Evolutionary conservation across 2,329 filamentous ascomycete genomes (phyloP), one percentile per base, ranked within the genome.

Genomic region (Phaeosphaeriaceae sp.): DNA sequence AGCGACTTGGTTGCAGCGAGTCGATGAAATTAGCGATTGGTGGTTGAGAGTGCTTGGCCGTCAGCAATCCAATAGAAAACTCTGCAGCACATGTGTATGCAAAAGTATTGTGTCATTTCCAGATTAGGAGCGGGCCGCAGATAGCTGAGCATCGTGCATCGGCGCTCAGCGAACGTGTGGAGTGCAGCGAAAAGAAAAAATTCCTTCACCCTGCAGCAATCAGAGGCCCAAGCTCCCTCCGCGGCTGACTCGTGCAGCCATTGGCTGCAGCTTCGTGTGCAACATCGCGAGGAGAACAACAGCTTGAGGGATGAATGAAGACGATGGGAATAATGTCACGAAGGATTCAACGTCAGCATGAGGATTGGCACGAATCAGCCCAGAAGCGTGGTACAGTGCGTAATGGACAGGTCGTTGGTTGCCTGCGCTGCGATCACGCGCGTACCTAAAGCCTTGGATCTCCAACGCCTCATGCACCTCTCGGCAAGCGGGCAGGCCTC

Each of bases 401-500:
- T 64, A 63, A 62, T 63, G 33, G 47, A 41, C 53, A 53, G 53
- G 52, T 7, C 31, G 48, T 44, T 22, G 50, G 53, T 15, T 54
- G 58, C 60, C 54, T 59, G 56, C 54, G 46, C 51, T 49, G 54
- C 59, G 60, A 63, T 69, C 67, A 69, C 63, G 66, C 64, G 67
- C 56, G 46, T 56, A 57, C 49, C 58, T 51, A 59, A 48, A 46
- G 53, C 57, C 48, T 53, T 55, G 61, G 58, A 64, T 60, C 53
- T 56, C 22, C 55, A 48, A 53, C 56, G 60, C 64, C 59, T 61
- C 56, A 51, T 60, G 55, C 62, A 57, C 51, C 52, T 33, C 49
- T 53, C 45, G 51, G 57, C 60, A 60, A 57, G 62, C 48, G 57
- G 55, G 51, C 53, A 54, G 57, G 49, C 51, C 52, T 57, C 57